phyloP scores from a whole-genome alignment of 2,329 filamentous ascomycete genomes.

The Xylaria sp. region DNA sequence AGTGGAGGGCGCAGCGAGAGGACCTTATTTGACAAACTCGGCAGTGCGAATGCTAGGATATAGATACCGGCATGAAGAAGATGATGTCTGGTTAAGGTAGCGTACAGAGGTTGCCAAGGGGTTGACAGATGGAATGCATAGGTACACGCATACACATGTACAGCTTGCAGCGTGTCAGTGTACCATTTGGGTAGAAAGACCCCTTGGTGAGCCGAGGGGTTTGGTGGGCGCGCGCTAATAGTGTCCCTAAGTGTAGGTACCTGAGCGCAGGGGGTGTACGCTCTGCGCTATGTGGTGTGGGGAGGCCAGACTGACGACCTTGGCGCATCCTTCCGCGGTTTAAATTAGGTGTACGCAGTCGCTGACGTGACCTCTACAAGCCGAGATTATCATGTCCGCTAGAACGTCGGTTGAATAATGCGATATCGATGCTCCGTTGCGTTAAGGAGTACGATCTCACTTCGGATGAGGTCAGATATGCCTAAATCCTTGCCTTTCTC shows the following conservation, averaged over 20 bases:
- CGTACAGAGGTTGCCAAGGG: too few relatives aligned
- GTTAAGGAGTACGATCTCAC: background rate
- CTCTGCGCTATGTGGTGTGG: conserved; percentile 15
- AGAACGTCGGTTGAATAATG: background rate
- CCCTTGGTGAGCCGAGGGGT: background rate
- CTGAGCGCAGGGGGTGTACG: background rate
- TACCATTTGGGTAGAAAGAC: background rate
- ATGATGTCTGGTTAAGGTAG: too few relatives aligned
- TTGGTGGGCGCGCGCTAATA: too few relatives aligned
- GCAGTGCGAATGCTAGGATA: conserved; percentile 10
- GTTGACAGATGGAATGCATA: background rate
- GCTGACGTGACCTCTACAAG: conserved; percentile 26
- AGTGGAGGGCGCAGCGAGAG: conserved; percentile 4
- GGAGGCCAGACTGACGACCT: conserved; percentile 5
- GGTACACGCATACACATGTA: conserved; percentile 9
- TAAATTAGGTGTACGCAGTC: conserved; percentile 19
- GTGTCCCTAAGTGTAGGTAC: background rate
- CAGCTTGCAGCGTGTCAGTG: conserved; percentile 1
- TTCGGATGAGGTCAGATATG: background rate
- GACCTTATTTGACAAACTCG: conserved; percentile 20
- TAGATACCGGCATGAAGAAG: conserved; percentile 1
- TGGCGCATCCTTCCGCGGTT: background rate
- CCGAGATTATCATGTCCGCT: conserved; percentile 9
- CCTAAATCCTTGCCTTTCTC: conserved; percentile 1
- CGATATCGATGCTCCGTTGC: background rate